Conservation (phyloP, 1,284 basidiomycete species). For the Xerocomus amazonicus region DNA sequence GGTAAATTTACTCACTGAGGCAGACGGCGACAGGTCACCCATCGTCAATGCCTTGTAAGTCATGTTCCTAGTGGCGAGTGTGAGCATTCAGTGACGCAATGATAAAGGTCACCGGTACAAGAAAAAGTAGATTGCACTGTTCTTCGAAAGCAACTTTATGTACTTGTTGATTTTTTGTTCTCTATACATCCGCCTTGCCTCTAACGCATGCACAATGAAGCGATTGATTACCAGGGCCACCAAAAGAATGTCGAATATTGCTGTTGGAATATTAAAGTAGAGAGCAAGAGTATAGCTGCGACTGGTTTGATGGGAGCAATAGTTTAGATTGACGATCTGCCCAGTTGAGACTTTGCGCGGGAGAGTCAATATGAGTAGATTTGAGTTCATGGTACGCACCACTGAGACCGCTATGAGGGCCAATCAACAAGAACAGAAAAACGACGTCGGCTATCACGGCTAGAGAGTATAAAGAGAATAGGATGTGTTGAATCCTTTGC, state of each 20-base stretch:
- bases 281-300: neutral
- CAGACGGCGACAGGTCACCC: too few species aligned
- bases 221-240: conserved; percentile 4
- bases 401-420: neutral
- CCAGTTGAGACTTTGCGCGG: neutral
- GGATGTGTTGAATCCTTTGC: neutral
- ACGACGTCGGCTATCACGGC: neutral
- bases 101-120: too few species aligned
- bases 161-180: conserved; percentile 6
- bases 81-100: too few species aligned
- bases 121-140: conserved; percentile 12
- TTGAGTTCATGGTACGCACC: neutral
- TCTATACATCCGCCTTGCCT: conserved; percentile 3
- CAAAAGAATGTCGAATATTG: conserved; percentile 4
- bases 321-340: neutral
- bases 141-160: conserved; percentile 7
- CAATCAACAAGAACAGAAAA: neutral
- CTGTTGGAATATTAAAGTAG: neutral
- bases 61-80: too few species aligned
- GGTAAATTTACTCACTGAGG: too few species aligned
- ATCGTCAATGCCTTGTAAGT: too few species aligned
- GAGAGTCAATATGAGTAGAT: neutral
- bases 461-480: conserved; percentile 1
- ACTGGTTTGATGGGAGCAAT: neutral
- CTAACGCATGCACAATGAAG: conserved; percentile 1